Evolutionary conservation across 352 stramenopile species (phyloP).

Genomic region (Phytopythium delawarense): DNA sequence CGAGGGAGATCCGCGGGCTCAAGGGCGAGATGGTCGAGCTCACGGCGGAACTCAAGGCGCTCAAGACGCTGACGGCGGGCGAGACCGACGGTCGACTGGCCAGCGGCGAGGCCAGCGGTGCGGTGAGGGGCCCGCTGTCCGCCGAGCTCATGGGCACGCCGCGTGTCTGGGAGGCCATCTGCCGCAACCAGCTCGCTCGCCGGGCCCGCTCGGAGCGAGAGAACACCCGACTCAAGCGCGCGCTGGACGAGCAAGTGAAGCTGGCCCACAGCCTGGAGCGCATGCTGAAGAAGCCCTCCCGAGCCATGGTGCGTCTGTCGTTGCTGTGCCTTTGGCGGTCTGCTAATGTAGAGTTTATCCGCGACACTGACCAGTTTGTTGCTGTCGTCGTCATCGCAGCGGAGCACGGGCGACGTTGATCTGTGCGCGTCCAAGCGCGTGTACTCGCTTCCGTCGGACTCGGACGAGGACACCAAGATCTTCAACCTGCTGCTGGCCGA

Average conservation of each 20-base stretch:
- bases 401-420: constrained; percentile 8
- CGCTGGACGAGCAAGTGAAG: constrained; percentile 34
- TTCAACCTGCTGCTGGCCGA: constrained; percentile 12
- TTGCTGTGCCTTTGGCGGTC: not conserved
- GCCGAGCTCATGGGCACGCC: constrained; percentile 4
- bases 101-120: not conserved
- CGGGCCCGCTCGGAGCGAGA: constrained; percentile 12
- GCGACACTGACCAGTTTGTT: not conserved
- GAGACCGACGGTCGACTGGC: not conserved
- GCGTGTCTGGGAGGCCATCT: constrained; percentile 22
- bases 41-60: constrained; percentile 16
- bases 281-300: constrained; percentile 18
- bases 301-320: constrained; percentile 10
- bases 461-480: constrained; percentile 9
- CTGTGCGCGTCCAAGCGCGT: constrained; percentile 12
- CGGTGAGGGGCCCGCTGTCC: not conserved
- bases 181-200: constrained; percentile 11
- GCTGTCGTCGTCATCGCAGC: constrained; percentile 1
- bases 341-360: too few relatives aligned
- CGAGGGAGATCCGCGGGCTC: constrained; percentile 26
- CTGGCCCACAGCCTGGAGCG: constrained; percentile 21
- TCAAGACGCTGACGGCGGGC: not conserved
- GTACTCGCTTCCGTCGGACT: constrained; percentile 3
- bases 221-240: constrained; percentile 20
- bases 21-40: constrained; percentile 28